Base-by-base conservation (phyloP, 2,329 filamentous ascomycete species). In the Pestalotiopsis sp. region DNA sequence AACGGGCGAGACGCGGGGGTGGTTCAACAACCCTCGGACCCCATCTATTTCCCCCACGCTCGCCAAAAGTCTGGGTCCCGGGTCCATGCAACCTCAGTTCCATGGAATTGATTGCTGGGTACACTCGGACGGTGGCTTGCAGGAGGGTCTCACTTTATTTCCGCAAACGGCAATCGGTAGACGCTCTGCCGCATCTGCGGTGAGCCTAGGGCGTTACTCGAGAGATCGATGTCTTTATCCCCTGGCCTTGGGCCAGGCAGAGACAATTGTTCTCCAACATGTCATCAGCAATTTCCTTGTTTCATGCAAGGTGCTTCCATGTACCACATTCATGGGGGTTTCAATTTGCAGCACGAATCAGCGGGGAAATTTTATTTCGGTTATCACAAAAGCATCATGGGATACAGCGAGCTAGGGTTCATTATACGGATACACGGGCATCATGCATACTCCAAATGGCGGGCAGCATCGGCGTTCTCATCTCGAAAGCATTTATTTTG, bases 111-210 rank as follows among this genome's bases (percentile, higher is more conserved):
- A 48, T 44, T 64, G 39, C 61, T 64, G 39, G 35, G 26, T 40
- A 22, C 61, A 44, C 35, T 22, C 39, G 38, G 61, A 22, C 26
- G 26, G 61, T 39, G 22, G 30, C 22, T 52, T 52, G 38, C 30
- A 35, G 4, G 22, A 6, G n/a, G 20, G 39, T 48, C 39, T 52
- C 40, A 24, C 38, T 52, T 64, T 52, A 39, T 64, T 64, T 44
- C 61, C 61, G 39, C 61, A 64, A 52, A 64, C 39, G 61, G 61
- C 61, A 39, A 22, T 64, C 61, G 61, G 61, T 64, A 38, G 40
- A 64, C 61, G 61, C n/a, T 26, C 11, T 64, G 39, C 61, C 39
- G 61, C 39, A 48, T 10, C 61, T 30, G 17, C 39, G 40, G 40
- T 64, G 61, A 64, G 39, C 38, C 39, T 26, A 58, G 56, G 30